Percentiles rank a stretch among this genome's conserved stretches.
Evolutionary conservation across 2,329 filamentous ascomycete genomes (phyloP).

Genomic region (Scedosporium dehoogii): DNA sequence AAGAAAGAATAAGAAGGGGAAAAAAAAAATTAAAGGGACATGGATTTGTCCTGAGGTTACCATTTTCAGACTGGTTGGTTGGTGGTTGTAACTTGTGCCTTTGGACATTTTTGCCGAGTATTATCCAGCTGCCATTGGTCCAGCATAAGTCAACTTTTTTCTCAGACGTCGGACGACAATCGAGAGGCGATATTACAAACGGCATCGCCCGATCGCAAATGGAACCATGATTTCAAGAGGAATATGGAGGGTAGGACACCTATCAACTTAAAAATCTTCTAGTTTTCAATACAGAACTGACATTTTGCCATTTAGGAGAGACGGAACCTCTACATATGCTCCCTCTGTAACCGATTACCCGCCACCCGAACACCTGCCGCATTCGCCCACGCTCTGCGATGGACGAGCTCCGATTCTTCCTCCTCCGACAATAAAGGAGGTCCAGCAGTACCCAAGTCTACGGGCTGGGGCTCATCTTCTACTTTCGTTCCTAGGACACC

Average conservation of each 20-base stretch:
- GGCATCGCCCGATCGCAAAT: neutral
- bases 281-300: neutral
- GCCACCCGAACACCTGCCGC: neutral
- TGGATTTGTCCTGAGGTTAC: neutral
- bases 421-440: neutral
- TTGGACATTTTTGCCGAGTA: neutral
- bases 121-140: neutral
- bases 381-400: neutral
- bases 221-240: constrained; percentile 31
- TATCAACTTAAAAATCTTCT: neutral
- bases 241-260: constrained; percentile 25
- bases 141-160: neutral
- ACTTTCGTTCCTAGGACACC: neutral
- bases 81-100: neutral
- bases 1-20: too few relatives aligned
- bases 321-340: constrained; percentile 29
- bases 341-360: constrained; percentile 18
- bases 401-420: constrained; percentile 1
- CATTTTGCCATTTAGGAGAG: constrained; percentile 18
- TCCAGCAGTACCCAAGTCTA: neutral
- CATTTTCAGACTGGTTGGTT: neutral
- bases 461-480: neutral
- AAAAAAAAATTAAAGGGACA: neutral
- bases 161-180: neutral
- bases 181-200: neutral